These are phyloP conservation scores for Cryptococcus sp. DNA, from an alignment of 1,284 basidiomycete species.

Conservation along the genomic window DNA sequence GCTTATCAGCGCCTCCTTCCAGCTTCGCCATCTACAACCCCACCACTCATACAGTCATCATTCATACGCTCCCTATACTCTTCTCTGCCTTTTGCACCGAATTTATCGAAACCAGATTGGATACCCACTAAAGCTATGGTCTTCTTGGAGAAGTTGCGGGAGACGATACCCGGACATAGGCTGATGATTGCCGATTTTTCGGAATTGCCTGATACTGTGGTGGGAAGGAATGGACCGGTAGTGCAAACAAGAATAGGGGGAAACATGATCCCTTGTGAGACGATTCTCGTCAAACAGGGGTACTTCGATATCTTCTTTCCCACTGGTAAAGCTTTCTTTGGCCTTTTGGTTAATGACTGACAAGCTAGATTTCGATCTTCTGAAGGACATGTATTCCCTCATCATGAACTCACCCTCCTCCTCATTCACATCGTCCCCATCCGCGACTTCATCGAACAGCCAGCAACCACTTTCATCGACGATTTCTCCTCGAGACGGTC, in stretches of 20 bases:
- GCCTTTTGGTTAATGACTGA: neutral
- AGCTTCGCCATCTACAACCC: constrained; percentile 47
- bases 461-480: constrained; percentile 3
- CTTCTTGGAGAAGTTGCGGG: constrained; percentile 76
- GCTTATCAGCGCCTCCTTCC: constrained; percentile 62
- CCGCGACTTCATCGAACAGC: constrained; percentile 32
- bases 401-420: constrained; percentile 54
- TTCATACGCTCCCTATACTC: constrained; percentile 61
- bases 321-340: constrained; percentile 52
- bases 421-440: constrained; percentile 47
- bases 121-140: constrained; percentile 88
- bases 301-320: constrained; percentile 99
- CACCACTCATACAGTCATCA: constrained; percentile 34
- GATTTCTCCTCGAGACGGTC: neutral
- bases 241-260: constrained; percentile 89
- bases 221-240: constrained; percentile 83
- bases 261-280: constrained; percentile 81
- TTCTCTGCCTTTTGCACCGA: constrained; percentile 80
- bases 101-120: constrained; percentile 84
- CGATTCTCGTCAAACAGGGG: constrained; percentile 87
- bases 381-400: constrained; percentile 83
- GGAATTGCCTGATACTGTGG: constrained; percentile 76
- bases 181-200: constrained; percentile 91
- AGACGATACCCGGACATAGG: constrained; percentile 83
- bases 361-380: constrained; percentile 62